A percentile compares a stretch with the other conserved stretches of the same genome.
phyloP scores from a whole-genome alignment of 2,329 filamentous ascomycete genomes.

The Graphilbum fragrans region DNA sequence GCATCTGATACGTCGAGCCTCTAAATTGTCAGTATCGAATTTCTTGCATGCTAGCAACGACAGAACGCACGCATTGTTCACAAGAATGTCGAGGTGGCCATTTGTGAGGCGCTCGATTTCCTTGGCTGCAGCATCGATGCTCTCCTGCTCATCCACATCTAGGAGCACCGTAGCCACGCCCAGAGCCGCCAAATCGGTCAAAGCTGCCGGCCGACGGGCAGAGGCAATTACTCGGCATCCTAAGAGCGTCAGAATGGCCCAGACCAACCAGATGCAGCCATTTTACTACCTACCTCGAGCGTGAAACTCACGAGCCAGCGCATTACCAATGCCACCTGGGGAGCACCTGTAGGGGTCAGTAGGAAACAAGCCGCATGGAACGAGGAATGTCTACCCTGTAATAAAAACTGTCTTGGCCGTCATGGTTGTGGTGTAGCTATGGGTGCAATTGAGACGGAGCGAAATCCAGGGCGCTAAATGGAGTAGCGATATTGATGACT shows the following conservation, averaged over 20 bases:
- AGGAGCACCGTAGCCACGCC: slow-evolving; percentile 16
- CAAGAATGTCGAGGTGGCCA: slow-evolving; percentile 42
- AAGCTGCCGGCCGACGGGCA: slow-evolving; percentile 21
- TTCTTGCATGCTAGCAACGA: not conserved
- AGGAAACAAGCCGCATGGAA: not conserved
- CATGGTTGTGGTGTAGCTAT: no score
- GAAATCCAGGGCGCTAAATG: no score
- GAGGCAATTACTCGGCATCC: slow-evolving; percentile 27
- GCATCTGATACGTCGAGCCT: slow-evolving; percentile 28
- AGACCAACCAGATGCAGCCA: not conserved
- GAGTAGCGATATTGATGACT: no score
- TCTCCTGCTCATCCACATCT: slow-evolving; percentile 16
- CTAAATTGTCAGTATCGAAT: not conserved
- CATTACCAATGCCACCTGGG: not conserved
- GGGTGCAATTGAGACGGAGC: no score
- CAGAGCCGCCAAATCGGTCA: slow-evolving; percentile 13
- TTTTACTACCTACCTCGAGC: not conserved
- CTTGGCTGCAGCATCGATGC: slow-evolving; percentile 18
- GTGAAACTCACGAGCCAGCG: not conserved
- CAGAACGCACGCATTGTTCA: slow-evolving; percentile 43
- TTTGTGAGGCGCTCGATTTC: slow-evolving; percentile 19
- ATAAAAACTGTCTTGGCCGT: not conserved
- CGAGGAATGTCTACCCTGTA: not conserved
- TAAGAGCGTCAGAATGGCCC: slow-evolving; percentile 6
- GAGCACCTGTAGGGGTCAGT: not conserved